Evolutionary conservation across 1,284 basidiomycete genomes (phyloP).

Genomic region (Irpex sp.): DNA sequence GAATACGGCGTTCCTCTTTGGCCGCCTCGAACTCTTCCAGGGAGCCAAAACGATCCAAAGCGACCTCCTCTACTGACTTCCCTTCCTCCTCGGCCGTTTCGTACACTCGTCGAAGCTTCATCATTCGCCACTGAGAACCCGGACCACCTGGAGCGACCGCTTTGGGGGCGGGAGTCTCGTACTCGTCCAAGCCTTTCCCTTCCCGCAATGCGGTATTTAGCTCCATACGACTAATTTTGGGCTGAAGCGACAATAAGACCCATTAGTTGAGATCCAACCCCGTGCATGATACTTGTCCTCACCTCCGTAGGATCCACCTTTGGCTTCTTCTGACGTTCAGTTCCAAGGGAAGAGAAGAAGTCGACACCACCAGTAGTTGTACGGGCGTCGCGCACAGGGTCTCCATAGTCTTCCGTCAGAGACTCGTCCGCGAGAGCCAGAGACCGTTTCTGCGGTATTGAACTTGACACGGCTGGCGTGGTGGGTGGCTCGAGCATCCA

Average conservation of each 20-base stretch:
- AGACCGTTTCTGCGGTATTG: constrained; percentile 7
- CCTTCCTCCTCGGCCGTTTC: constrained; percentile 88
- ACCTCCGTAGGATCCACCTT: constrained; percentile 38
- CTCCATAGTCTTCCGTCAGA: constrained; percentile 72
- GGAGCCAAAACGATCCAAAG: constrained; percentile 83
- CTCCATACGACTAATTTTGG: constrained; percentile 66
- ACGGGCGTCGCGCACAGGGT: constrained; percentile 44
- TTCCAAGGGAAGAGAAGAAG: constrained; percentile 85
- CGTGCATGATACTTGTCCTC: constrained; percentile 71
- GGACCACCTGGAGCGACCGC: constrained; percentile 76
- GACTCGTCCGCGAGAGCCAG: constrained; percentile 38
- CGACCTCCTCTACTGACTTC: constrained; percentile 75
- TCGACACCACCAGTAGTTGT: constrained; percentile 59
- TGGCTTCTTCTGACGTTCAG: constrained; percentile 63
- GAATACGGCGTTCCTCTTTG: constrained; percentile 75
- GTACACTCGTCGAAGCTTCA: constrained; percentile 87
- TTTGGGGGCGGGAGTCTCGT: constrained; percentile 49
- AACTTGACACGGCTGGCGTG: constrained; percentile 21
- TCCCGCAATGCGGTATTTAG: constrained; percentile 76
- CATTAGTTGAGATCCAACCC: constrained; percentile 24
- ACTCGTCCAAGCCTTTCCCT: constrained; percentile 54
- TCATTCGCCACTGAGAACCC: constrained; percentile 97
- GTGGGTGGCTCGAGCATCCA: constrained; percentile 79
- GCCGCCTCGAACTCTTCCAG: constrained; percentile 88
- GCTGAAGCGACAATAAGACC: constrained; percentile 33